Percentiles rank a stretch among this genome's conserved stretches.
phyloP scores from a whole-genome alignment of 768 basidiomycete genomes.

The Leccinum variicolor region DNA sequence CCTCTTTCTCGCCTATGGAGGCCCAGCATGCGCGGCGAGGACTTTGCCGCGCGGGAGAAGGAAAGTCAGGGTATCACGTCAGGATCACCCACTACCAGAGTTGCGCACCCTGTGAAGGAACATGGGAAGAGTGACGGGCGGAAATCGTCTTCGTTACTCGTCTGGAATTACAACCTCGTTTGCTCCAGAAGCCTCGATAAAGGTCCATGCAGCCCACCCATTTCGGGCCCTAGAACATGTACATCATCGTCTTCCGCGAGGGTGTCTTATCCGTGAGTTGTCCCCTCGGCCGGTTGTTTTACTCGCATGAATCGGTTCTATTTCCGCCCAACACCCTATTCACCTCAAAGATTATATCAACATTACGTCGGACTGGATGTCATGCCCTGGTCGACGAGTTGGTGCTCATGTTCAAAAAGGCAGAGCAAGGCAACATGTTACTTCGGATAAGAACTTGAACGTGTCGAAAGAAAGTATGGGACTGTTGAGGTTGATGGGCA shows the following conservation, averaged over 20 bases:
- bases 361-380: conserved; percentile 99
- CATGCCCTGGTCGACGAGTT: conserved; percentile 96
- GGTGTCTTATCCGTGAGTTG: conserved; percentile 85
- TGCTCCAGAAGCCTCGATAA: conserved; percentile 99
- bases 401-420: conserved; percentile 77
- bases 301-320: conserved; percentile 65
- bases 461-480: conserved; percentile 99
- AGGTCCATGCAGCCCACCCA: conserved; percentile 97
- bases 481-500: conserved; percentile 91
- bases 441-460: conserved; percentile 95
- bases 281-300: not conserved
- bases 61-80: conserved; percentile 55
- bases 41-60: conserved; percentile 71
- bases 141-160: not conserved
- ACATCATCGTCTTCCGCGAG: conserved; percentile 97
- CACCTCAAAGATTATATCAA: conserved; percentile 99
- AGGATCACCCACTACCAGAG: conserved; percentile 18
- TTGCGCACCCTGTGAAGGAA: conserved; percentile 12
- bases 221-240: conserved; percentile 99
- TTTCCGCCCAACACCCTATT: conserved; percentile 95
- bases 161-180: conserved; percentile 97
- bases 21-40: conserved; percentile 41
- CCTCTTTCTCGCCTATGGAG: conserved; percentile 35
- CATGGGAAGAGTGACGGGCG: conserved; percentile 5
- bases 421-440: conserved; percentile 91